Conservation (phyloP, 257 asterid genomes). For the Handroanthus guayacan region DNA sequence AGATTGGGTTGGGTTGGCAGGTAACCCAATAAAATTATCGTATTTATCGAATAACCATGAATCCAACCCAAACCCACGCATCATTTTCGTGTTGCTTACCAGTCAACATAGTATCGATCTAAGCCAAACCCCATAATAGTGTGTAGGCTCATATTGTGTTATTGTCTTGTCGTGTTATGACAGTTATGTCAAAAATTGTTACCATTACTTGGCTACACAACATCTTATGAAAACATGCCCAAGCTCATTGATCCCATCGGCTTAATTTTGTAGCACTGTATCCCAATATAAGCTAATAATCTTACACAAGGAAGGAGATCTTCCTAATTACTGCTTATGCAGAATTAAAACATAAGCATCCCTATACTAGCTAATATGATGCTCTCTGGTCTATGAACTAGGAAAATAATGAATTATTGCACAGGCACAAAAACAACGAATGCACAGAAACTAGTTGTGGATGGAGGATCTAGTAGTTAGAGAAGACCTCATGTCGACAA, state of each 20-base stretch:
- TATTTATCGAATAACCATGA: too few relatives aligned
- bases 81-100: too few relatives aligned
- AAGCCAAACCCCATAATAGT: too few relatives aligned
- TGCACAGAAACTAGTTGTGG: conserved; percentile 36
- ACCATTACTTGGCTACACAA: background rate
- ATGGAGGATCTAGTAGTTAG: conserved; percentile 69
- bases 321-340: background rate
- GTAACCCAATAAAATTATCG: too few relatives aligned
- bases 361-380: background rate
- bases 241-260: background rate
- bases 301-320: background rate
- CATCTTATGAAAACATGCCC: background rate
- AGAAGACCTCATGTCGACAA: conserved; percentile 84
- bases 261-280: background rate
- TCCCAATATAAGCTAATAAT: conserved; percentile 6
- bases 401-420: background rate
- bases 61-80: too few relatives aligned
- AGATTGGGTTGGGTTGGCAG: too few relatives aligned
- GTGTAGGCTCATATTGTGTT: too few relatives aligned
- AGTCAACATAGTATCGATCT: too few relatives aligned
- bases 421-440: background rate
- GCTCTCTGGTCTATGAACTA: background rate
- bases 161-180: too few relatives aligned
- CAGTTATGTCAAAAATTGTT: too few relatives aligned
- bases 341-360: background rate